Evolutionary conservation across 345 rosid species (phyloP).

Genomic region (sweet orange (Citrus sinensis)): DNA sequence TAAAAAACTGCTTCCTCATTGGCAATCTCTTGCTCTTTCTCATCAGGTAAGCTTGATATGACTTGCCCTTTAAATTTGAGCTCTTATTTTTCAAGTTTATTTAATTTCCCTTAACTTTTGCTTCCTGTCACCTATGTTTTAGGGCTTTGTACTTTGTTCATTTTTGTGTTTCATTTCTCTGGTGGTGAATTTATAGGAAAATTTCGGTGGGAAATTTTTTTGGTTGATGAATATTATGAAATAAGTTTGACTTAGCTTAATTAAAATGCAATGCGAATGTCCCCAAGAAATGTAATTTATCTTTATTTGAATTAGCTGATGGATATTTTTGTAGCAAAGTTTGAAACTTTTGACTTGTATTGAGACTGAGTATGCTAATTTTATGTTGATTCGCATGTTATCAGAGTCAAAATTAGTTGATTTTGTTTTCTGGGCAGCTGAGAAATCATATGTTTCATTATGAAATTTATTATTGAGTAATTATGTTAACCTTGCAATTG

Average conservation of each 20-base stretch:
- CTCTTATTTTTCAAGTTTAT: background rate
- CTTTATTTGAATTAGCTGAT: background rate
- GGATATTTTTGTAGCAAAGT: background rate
- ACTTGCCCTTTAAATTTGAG: background rate
- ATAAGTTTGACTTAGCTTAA: background rate
- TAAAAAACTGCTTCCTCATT: conserved; percentile 47
- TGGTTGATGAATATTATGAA: background rate
- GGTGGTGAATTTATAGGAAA: background rate
- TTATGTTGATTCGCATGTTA: background rate
- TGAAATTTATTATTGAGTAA: background rate
- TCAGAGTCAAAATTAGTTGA: background rate
- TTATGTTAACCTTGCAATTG: background rate
- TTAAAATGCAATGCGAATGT: background rate
- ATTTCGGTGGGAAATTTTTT: background rate
- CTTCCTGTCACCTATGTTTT: background rate
- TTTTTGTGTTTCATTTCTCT: background rate
- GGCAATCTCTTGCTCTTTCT: conserved; percentile 48
- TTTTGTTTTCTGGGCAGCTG: background rate
- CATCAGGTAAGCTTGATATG: conserved; percentile 37
- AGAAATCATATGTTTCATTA: background rate
- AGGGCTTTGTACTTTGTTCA: background rate
- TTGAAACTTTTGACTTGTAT: background rate
- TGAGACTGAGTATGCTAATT: background rate
- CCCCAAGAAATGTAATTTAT: background rate
- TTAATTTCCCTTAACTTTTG: background rate